A percentile compares a stretch with the other conserved stretches of the same genome.
Conservation (phyloP, 2,329 filamentous ascomycete genomes). For the Hirsutella rhossiliensis region DNA sequence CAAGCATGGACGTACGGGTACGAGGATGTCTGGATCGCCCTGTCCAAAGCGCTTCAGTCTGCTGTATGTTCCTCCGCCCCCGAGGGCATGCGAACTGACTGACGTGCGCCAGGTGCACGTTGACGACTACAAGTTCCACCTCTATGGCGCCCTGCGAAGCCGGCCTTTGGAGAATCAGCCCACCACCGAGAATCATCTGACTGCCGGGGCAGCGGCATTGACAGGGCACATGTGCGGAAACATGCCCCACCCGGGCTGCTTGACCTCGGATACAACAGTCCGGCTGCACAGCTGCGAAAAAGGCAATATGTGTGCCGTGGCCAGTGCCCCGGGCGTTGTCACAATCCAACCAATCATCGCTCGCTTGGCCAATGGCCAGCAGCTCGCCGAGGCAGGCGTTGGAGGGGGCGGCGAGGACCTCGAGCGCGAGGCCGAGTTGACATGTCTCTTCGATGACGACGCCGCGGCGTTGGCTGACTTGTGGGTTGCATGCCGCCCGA, state of each 20-base stretch:
- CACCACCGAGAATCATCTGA: conserved; percentile 27
- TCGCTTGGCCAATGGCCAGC: conserved; percentile 43
- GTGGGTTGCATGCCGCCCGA: conserved; percentile 11
- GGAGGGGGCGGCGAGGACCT: conserved; percentile 73
- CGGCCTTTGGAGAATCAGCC: conserved; percentile 27
- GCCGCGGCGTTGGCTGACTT: conserved; percentile 34
- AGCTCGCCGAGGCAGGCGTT: conserved; percentile 61
- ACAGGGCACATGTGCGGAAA: conserved; percentile 70
- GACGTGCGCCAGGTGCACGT: conserved; percentile 54
- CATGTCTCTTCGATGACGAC: conserved; percentile 39
- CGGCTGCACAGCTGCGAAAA: conserved; percentile 81
- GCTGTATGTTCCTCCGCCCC: conserved; percentile 27
- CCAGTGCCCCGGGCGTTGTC: conserved; percentile 42
- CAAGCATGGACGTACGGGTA: conserved; percentile 85
- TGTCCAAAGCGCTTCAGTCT: conserved; percentile 58
- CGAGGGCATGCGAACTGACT: conserved; percentile 3
- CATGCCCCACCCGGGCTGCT: conserved; percentile 51
- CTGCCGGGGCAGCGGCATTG: conserved; percentile 53
- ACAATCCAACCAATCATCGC: conserved; percentile 70
- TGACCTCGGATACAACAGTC: conserved; percentile 50
- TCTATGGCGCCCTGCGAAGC: conserved; percentile 55
- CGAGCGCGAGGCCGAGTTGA: conserved; percentile 53
- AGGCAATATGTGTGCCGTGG: conserved; percentile 46
- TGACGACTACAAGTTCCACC: conserved; percentile 62
- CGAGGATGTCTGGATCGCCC: conserved; percentile 79